A percentile compares a stretch with the other conserved stretches of the same genome.
These are phyloP conservation scores for Pseudopyricularia javanii DNA, from an alignment of 2,329 filamentous ascomycete genomes.

Conservation along the genomic window DNA sequence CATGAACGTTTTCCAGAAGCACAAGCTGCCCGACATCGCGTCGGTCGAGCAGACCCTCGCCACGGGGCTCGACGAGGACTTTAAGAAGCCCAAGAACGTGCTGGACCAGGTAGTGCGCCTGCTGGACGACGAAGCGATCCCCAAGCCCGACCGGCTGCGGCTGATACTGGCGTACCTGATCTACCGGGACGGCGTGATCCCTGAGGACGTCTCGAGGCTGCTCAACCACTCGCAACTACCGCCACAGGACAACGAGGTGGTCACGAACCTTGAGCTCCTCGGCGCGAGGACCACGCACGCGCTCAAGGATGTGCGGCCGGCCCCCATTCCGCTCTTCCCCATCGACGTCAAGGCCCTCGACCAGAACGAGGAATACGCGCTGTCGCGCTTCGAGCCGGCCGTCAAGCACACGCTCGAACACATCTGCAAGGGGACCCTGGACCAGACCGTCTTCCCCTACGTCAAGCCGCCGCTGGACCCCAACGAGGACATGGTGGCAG, in stretches of 20 bases:
- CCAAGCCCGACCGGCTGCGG: conserved; percentile 63
- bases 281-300: conserved; percentile 58
- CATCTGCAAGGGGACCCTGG: conserved; percentile 53
- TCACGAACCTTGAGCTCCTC: conserved; percentile 70
- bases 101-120: conserved; percentile 75
- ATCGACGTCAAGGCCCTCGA: conserved; percentile 37
- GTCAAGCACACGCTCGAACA: conserved; percentile 76
- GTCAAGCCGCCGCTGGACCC: conserved; percentile 57
- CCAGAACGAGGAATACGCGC: conserved; percentile 57
- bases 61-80: conserved; percentile 87
- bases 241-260: conserved; percentile 56
- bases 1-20: conserved; percentile 81
- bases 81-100: conserved; percentile 79
- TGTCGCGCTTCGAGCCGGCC: conserved; percentile 78
- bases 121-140: conserved; percentile 72
- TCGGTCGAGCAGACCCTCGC: conserved; percentile 82
- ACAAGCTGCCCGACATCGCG: conserved; percentile 77
- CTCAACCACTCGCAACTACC: conserved; percentile 73
- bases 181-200: conserved; percentile 73
- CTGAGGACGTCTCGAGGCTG: conserved; percentile 73
- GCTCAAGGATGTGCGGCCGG: conserved; percentile 65
- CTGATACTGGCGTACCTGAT: conserved; percentile 78
- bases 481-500: conserved; percentile 42
- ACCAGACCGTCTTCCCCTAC: conserved; percentile 57
- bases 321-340: conserved; percentile 57